Evolutionary conservation across 176 grass and related monocot species (phyloP).

Genomic region (Musa schizocarpa): DNA sequence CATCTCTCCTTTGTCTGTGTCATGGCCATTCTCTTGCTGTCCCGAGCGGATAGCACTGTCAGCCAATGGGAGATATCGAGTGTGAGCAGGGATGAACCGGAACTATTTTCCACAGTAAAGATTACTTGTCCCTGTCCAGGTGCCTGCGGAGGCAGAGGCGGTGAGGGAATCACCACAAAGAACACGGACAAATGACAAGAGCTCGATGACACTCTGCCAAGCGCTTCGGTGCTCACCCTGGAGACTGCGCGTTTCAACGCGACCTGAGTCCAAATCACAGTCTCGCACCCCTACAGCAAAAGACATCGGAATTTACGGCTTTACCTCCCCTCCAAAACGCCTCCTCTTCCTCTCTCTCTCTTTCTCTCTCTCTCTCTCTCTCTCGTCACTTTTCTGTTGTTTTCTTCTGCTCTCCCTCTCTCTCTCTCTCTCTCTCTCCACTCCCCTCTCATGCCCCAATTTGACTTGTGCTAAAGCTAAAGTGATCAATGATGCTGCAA

Average conservation of each 20-base stretch:
- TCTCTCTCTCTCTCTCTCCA: neutral
- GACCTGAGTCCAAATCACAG: neutral
- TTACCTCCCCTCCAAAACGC: neutral
- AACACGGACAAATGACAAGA: neutral
- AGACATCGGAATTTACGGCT: slow-evolving; percentile 22
- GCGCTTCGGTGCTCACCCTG: neutral
- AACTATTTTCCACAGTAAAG: too few species aligned
- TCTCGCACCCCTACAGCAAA: neutral
- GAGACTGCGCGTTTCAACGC: neutral
- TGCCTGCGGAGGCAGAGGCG: neutral
- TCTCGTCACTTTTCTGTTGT: neutral
- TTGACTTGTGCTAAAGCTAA: slow-evolving; percentile 27
- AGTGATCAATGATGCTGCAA: slow-evolving; percentile 7
- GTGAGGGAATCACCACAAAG: neutral
- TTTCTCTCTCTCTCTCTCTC: neutral
- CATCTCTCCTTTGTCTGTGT: neutral
- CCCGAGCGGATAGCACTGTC: too few species aligned
- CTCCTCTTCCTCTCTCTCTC: too few species aligned
- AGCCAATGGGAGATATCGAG: too few species aligned
- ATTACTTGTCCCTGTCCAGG: too few species aligned
- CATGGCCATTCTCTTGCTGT: too few species aligned
- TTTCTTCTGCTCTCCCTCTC: neutral
- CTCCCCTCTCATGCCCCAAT: neutral
- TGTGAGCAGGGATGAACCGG: too few species aligned
- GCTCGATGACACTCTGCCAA: too few species aligned